Evolutionary conservation across 2,329 filamentous ascomycete genomes (phyloP).

Genomic region (Calonectria hawksworthii): DNA sequence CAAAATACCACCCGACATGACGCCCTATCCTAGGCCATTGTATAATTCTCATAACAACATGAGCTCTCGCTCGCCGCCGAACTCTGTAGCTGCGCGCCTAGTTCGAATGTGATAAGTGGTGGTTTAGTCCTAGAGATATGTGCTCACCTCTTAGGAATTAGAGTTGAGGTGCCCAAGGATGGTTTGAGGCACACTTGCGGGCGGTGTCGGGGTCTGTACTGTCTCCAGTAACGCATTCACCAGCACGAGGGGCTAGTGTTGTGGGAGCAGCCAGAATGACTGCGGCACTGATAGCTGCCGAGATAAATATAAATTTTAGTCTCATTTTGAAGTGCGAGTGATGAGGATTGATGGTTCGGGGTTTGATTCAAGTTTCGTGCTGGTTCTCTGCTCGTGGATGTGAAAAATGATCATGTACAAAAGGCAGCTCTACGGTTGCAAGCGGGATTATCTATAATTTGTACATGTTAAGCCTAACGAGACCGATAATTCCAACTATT

Average conservation of each 20-base stretch:
- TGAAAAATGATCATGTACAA: neutral
- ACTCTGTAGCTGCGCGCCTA: neutral
- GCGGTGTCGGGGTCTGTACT: neutral
- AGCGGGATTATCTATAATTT: neutral
- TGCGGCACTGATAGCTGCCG: neutral
- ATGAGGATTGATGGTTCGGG: rapidly evolving
- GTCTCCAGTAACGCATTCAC: neutral
- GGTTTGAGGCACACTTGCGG: neutral
- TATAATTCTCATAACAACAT: no score
- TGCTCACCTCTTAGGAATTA: conserved; percentile 18
- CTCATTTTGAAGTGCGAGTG: neutral
- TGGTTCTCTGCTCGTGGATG: neutral
- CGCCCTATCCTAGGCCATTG: no score
- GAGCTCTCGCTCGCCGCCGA: neutral
- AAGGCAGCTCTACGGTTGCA: neutral
- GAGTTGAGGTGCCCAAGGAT: neutral
- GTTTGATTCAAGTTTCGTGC: neutral
- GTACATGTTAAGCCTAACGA: no score
- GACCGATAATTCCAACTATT: neutral
- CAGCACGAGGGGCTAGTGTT: neutral
- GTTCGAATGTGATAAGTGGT: neutral
- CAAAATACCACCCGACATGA: no score
- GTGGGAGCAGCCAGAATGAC: neutral
- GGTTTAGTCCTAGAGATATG: neutral
- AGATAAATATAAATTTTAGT: neutral